phyloP scores from a whole-genome alignment of 2,329 filamentous ascomycete species.

The Cladophialophora exuberans region DNA sequence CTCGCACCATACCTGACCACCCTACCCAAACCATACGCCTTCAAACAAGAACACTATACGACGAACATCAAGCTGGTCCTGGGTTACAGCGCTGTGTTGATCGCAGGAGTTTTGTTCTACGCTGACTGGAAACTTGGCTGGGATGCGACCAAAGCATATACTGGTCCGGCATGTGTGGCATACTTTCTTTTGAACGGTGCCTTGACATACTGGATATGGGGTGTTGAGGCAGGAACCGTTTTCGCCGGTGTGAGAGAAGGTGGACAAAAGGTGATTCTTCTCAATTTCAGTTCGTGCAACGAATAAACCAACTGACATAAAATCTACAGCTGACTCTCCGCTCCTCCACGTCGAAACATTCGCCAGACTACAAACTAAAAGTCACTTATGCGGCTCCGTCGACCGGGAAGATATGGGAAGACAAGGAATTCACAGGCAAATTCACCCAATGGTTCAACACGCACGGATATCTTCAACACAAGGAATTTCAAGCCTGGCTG shows the following conservation, averaged over 20 bases:
- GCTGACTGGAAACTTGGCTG: slow-evolving; percentile 93
- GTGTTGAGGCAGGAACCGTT: slow-evolving; percentile 77
- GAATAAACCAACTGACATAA: not conserved
- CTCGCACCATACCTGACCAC: slow-evolving; percentile 91
- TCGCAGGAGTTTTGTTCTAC: slow-evolving; percentile 81
- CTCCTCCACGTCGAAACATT: slow-evolving; percentile 75
- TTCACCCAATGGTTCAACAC: slow-evolving; percentile 64
- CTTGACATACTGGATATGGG: slow-evolving; percentile 83
- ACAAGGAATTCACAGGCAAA: slow-evolving; percentile 56
- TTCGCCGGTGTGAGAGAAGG: slow-evolving; percentile 76
- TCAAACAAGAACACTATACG: slow-evolving; percentile 78
- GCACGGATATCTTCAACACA: slow-evolving; percentile 62
- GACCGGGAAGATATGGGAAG: slow-evolving; percentile 44
- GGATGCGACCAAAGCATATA: slow-evolving; percentile 80
- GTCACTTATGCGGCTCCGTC: slow-evolving; percentile 53
- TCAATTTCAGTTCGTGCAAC: not conserved
- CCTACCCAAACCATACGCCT: slow-evolving; percentile 64
- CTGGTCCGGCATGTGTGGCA: slow-evolving; percentile 73
- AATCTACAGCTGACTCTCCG: slow-evolving; percentile 68
- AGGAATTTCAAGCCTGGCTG: slow-evolving; percentile 66
- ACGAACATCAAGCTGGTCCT: slow-evolving; percentile 81
- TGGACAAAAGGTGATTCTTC: slow-evolving; percentile 60
- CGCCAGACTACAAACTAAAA: slow-evolving; percentile 77
- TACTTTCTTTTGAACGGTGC: slow-evolving; percentile 80
- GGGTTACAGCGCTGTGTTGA: slow-evolving; percentile 78